Evolutionary conservation across 495 filamentous ascomycete species (phyloP), one percentile per base, ranked within the genome.

Genomic region (Hypoxylon fragiforme): DNA sequence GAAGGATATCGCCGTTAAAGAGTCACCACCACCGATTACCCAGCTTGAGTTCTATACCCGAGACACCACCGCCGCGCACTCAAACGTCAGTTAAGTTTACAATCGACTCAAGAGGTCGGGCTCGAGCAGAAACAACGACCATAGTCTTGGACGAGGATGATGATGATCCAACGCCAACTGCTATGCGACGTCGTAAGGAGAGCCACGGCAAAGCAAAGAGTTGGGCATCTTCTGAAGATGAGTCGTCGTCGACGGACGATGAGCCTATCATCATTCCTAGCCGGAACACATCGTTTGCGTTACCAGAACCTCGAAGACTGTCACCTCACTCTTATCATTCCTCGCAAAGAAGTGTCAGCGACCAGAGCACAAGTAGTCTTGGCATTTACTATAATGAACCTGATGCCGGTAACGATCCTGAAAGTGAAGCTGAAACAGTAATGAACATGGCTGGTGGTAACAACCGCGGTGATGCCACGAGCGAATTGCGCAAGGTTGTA

Each of bases 401-500:
- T 9, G 41, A 46, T 12, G 40, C 28, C n/a, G 67, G 63, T 28
- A 67, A 65, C 15, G 72, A 63, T 40, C 59, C 60, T 3, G 79
- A 77, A 24, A 83, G 81, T 61, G 81, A 85, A 22, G 78, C 78
- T 2, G 81, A 82, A 54, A 84, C 81, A 16, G 69, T 85, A 7
- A 70, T 81, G 30, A 74, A 80, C 39, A 65, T 75, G 34, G 26
- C 57, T 7, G 62, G 68, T 16, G 73, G 73, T 36, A 58, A 71
- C 48, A 60, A 50, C 26, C 41, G 50, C 30, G 77, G 74, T 4
- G 74, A 81, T 60, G 82, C 82, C 2, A 71, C 79, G 9, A 76
- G 81, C 62, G 89, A 89, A 48, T 71, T 95, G 22, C 85, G 85
- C 21, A 89, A 88, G 68, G 78, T 95, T 13, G 73, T 88, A 13